phyloP scores from a whole-genome alignment of 163 green algal species.

The Botryococcus braunii region DNA sequence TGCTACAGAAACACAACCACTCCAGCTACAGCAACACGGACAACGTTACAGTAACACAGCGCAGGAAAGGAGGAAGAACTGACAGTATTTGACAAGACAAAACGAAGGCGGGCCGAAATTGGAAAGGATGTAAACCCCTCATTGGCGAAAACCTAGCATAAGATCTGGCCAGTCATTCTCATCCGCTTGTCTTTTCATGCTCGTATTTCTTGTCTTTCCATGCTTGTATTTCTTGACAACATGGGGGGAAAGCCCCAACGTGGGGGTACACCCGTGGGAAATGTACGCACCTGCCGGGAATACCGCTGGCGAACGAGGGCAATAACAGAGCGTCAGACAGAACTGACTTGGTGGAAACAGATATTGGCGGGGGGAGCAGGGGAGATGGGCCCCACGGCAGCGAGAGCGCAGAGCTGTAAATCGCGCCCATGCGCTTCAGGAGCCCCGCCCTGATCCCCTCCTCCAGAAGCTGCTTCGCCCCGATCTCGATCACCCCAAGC shows the following conservation, averaged over 20 bases:
- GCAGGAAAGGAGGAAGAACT: not conserved
- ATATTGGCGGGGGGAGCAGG: not conserved
- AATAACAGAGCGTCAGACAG: not conserved
- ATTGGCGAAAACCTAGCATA: not conserved
- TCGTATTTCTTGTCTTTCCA: too few species aligned
- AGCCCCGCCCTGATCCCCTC: not conserved
- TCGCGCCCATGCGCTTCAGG: not conserved
- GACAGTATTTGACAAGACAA: not conserved
- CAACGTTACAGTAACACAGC: not conserved
- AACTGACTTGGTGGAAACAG: not conserved
- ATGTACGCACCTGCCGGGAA: not conserved
- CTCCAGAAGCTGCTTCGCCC: slow-evolving; percentile 1
- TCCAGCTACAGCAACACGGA: not conserved
- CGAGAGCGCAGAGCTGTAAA: too few species aligned
- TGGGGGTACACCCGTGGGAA: too few species aligned
- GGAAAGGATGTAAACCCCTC: not conserved
- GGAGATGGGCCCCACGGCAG: not conserved
- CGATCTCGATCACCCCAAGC: slow-evolving; percentile 1
- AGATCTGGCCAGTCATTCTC: not conserved
- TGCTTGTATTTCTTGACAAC: too few species aligned
- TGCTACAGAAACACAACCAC: not conserved
- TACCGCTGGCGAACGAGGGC: not conserved
- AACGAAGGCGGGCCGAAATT: not conserved
- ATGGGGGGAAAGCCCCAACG: too few species aligned
- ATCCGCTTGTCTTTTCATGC: not conserved